Conservation (phyloP, 169 alveolate species). For the Cryptosporidium bovis region DNA sequence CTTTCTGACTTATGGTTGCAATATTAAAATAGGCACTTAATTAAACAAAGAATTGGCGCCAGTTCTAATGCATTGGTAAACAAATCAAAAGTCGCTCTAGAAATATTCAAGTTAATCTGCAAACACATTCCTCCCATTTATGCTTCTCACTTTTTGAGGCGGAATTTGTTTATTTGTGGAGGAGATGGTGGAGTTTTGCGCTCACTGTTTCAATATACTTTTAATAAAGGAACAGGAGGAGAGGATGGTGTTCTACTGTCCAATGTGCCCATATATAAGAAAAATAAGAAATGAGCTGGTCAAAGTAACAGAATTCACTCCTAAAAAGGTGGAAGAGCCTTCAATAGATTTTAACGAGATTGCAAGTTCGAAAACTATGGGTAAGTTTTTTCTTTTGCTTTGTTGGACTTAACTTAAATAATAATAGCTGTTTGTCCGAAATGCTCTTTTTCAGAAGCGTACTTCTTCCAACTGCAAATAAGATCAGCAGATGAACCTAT, state of each 20-base stretch:
- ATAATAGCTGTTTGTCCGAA: slow-evolving; percentile 84
- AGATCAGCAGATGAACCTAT: slow-evolving; percentile 91
- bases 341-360: slow-evolving; percentile 42
- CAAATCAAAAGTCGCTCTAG: too few species aligned
- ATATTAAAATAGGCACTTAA: too few species aligned
- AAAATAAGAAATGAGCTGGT: slow-evolving; percentile 75
- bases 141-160: too few species aligned
- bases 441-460: slow-evolving; percentile 84
- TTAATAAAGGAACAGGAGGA: slow-evolving; percentile 70
- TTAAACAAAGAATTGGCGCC: not conserved
- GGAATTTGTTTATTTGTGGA: too few species aligned
- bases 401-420: not conserved
- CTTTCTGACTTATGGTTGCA: too few species aligned
- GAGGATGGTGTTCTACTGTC: slow-evolving; percentile 82
- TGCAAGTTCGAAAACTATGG: slow-evolving; percentile 67
- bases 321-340: slow-evolving; percentile 75
- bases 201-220: slow-evolving; percentile 78
- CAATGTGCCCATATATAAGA: slow-evolving; percentile 88
- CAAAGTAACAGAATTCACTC: slow-evolving; percentile 67
- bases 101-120: too few species aligned
- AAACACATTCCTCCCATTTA: too few species aligned
- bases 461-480: slow-evolving; percentile 86
- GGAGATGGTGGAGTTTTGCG: slow-evolving; percentile 79
- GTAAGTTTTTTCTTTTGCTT: not conserved
- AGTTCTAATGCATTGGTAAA: not conserved